Base-by-base conservation (phyloP, 352 stramenopile species). In the Phytophthora citrophthora region DNA sequence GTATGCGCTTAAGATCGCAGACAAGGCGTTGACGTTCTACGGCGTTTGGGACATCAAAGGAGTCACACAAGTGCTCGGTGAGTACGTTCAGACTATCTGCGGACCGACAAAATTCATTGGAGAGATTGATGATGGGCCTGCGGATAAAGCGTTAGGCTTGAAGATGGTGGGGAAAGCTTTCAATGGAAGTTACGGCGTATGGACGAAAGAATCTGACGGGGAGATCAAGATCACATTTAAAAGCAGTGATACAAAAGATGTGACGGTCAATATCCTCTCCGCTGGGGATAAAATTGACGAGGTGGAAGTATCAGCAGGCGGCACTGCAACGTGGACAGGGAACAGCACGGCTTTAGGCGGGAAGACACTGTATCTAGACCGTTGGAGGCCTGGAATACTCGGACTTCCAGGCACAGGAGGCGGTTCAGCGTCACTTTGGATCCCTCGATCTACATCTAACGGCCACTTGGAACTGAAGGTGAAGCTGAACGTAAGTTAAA, bases 31-130 rank as follows among this genome's bases (percentile, higher is more conserved):
- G 7, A 63, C 66, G 4, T 71, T 63, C 13, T 69, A 80, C 29
- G 47, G 62, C 1, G 52, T 72, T 2, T 79, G 72, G 44, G 70
- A 81, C 32, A 64, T 68, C 12, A 80, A 59, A 27, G 72, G 72
- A 10, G 31, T 84, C 32, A 61, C 52, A 0, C 49, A 57, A 15
- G 54, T 78, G 23, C 48, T 66, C 9, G 47, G 51, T 5, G 66
- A 80, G 13, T 81, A 54, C 29, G 9, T 46, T 6, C 49, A 56
- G 31, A 54, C 49, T 26, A 45, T 56, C 9, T 45, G 49, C 34
- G 49, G 32, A 11, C 49, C 49, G 9, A 56, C 49, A 16, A 56
- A 36, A n/a, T 46, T 36, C 32, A 56, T 46, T 9, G 34, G 49
- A 9, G 49, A 56, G 0, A 36, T 56, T 24, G 49, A 56, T 5